A percentile compares a stretch with the other conserved stretches of the same genome.
phyloP scores from a whole-genome alignment of 306 rosid genomes.

The Rosa lucieae region DNA sequence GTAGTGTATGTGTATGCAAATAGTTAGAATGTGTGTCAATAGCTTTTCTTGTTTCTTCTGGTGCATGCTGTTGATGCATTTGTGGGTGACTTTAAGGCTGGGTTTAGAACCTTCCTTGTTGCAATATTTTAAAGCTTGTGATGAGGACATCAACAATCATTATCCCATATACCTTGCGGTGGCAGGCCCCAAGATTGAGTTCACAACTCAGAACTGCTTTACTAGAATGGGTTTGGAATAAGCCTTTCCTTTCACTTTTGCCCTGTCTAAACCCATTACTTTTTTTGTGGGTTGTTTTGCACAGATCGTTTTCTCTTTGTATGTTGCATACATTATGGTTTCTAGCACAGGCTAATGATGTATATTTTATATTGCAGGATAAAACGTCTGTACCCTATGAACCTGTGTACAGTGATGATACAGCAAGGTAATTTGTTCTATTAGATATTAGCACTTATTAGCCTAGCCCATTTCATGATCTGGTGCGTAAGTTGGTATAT shows the following conservation, averaged over 20 bases:
- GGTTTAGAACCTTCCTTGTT: background rate
- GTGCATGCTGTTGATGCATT: background rate
- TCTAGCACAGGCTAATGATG: background rate
- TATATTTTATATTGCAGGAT: constrained; percentile 30
- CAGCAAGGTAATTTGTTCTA: constrained; percentile 42
- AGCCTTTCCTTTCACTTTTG: background rate
- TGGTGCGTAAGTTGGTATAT: background rate
- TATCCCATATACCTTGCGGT: background rate
- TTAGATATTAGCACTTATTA: background rate
- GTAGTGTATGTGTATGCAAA: background rate
- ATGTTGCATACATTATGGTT: background rate
- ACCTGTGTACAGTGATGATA: constrained; percentile 51
- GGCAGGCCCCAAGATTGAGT: background rate
- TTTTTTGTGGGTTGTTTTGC: background rate
- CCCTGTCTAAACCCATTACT: background rate
- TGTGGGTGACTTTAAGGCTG: background rate
- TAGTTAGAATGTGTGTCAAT: background rate
- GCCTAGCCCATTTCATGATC: background rate
- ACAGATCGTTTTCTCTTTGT: background rate
- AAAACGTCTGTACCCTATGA: constrained; percentile 41
- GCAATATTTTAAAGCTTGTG: background rate
- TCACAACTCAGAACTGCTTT: background rate
- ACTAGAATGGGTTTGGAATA: background rate
- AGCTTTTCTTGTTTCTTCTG: background rate
- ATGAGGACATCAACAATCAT: background rate